These are phyloP conservation scores for Fusarium anguioides DNA, from an alignment of 2,329 filamentous ascomycete genomes.

Conservation along the genomic window DNA sequence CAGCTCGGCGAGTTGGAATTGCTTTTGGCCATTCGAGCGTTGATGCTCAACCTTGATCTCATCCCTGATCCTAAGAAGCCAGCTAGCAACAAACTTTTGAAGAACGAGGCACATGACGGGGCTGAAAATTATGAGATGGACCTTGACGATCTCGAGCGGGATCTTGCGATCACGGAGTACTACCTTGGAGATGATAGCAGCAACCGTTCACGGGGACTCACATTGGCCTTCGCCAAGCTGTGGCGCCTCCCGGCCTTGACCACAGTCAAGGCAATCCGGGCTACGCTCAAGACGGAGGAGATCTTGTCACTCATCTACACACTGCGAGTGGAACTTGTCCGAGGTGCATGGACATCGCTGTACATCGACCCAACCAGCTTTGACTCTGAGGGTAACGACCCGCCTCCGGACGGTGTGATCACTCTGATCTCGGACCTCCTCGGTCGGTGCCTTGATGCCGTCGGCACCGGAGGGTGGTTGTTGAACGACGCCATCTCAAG, in stretches of 20 bases:
- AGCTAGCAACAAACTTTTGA: constrained; percentile 49
- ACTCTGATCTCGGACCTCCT: constrained; percentile 77
- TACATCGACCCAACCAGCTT: constrained; percentile 71
- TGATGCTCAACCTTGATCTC: constrained; percentile 77
- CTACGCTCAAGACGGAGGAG: constrained; percentile 72
- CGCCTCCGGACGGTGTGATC: constrained; percentile 74
- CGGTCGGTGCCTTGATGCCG: constrained; percentile 78
- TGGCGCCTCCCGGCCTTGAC: constrained; percentile 70
- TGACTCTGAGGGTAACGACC: constrained; percentile 54
- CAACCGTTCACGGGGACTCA: constrained; percentile 71
- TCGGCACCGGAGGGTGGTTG: constrained; percentile 80
- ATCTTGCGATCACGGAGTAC: constrained; percentile 75
- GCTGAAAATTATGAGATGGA: constrained; percentile 60
- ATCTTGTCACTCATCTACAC: constrained; percentile 78
- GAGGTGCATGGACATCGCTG: constrained; percentile 79
- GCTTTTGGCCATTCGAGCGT: constrained; percentile 70
- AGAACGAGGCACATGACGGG: constrained; percentile 45
- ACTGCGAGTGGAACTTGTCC: constrained; percentile 77
- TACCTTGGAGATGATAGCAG: constrained; percentile 73
- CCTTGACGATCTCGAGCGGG: constrained; percentile 70
- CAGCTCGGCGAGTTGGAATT: constrained; percentile 74
- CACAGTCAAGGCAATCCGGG: constrained; percentile 72
- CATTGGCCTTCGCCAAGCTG: constrained; percentile 75
- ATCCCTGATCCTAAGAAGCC: constrained; percentile 56
- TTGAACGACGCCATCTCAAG: constrained; percentile 67